These are phyloP conservation scores for Fonsecaea nubica DNA, from an alignment of 2,329 filamentous ascomycete species.

Conservation along the genomic window DNA sequence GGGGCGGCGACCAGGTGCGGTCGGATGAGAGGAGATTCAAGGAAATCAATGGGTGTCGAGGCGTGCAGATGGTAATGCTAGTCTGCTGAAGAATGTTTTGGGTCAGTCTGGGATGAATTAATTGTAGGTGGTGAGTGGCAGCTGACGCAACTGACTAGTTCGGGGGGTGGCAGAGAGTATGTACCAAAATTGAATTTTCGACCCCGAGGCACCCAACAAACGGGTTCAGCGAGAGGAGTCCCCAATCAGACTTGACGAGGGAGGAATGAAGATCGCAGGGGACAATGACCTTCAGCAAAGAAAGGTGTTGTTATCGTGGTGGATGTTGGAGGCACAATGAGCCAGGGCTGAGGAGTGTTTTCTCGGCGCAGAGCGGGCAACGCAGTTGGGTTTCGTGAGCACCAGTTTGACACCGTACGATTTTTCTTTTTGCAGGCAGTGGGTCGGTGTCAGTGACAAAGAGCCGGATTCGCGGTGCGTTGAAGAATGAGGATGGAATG, in stretches of 20 bases:
- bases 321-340: slow-evolving; percentile 27
- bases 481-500: slow-evolving; percentile 10
- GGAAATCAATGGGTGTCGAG: slow-evolving; percentile 25
- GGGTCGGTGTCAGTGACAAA: not conserved
- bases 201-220: slow-evolving; percentile 23
- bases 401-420: slow-evolving; percentile 18
- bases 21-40: slow-evolving; percentile 25
- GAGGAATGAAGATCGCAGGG: slow-evolving; percentile 16
- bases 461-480: not conserved
- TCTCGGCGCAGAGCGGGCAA: slow-evolving; percentile 31
- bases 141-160: slow-evolving; percentile 30
- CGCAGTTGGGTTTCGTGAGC: slow-evolving; percentile 23
- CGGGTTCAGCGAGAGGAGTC: slow-evolving; percentile 26
- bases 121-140: slow-evolving; percentile 10
- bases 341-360: slow-evolving; percentile 31
- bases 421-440: slow-evolving; percentile 7
- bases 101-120: slow-evolving; percentile 29
- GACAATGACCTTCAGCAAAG: slow-evolving; percentile 14
- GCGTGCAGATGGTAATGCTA: slow-evolving; percentile 15
- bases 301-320: slow-evolving; percentile 31
- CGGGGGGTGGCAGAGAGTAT: slow-evolving; percentile 22
- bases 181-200: slow-evolving; percentile 28
- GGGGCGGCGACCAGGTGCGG: slow-evolving; percentile 39
- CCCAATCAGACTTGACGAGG: slow-evolving; percentile 15
- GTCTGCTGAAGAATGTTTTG: slow-evolving; percentile 17